A percentile compares a stretch with the other conserved stretches of the same genome.
These are phyloP conservation scores for Neonectria hederae DNA, from an alignment of 2,329 filamentous ascomycete species.

Conservation along the genomic window DNA sequence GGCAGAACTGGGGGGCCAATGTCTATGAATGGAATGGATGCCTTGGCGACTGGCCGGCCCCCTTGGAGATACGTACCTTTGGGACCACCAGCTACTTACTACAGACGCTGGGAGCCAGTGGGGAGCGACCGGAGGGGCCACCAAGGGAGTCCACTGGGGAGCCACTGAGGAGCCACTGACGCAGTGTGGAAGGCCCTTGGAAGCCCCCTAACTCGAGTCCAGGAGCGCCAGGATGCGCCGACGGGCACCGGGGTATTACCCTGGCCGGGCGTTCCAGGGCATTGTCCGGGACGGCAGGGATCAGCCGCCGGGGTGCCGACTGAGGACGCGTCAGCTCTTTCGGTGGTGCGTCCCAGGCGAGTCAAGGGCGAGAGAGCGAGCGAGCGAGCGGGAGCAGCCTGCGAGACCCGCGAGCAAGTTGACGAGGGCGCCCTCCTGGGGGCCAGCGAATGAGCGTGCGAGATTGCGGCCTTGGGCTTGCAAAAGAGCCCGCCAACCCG, in stretches of 20 bases:
- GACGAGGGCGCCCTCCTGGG: slow-evolving; percentile 22
- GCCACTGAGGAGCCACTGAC: slow-evolving; percentile 30
- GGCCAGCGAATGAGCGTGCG: neutral
- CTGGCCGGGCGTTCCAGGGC: slow-evolving; percentile 28
- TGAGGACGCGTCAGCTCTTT: slow-evolving; percentile 45
- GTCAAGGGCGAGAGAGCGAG: slow-evolving; percentile 35
- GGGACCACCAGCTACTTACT: slow-evolving; percentile 15
- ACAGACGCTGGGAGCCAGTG: slow-evolving; percentile 29
- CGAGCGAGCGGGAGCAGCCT: slow-evolving; percentile 24
- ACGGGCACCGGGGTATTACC: slow-evolving; percentile 18
- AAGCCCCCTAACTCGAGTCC: slow-evolving; percentile 6
- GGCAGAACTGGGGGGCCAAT: slow-evolving; percentile 44
- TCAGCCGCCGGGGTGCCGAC: slow-evolving; percentile 36
- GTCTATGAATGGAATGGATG: slow-evolving; percentile 48
- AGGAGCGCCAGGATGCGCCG: slow-evolving; percentile 6
- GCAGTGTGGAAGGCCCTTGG: slow-evolving; percentile 31
- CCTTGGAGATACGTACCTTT: slow-evolving; percentile 27
- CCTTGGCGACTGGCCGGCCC: slow-evolving; percentile 33
- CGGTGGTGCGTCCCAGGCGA: slow-evolving; percentile 37
- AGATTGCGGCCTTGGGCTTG: slow-evolving; percentile 16
- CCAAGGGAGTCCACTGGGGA: slow-evolving; percentile 12
- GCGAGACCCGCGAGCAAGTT: slow-evolving; percentile 5
- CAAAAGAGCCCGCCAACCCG: slow-evolving; percentile 13
- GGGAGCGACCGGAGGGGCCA: slow-evolving; percentile 27
- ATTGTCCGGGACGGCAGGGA: slow-evolving; percentile 40